Evolutionary conservation across 805 yeast genomes (phyloP), one percentile per base, ranked within the genome.

Genomic region (Kazachstania viticola): DNA sequence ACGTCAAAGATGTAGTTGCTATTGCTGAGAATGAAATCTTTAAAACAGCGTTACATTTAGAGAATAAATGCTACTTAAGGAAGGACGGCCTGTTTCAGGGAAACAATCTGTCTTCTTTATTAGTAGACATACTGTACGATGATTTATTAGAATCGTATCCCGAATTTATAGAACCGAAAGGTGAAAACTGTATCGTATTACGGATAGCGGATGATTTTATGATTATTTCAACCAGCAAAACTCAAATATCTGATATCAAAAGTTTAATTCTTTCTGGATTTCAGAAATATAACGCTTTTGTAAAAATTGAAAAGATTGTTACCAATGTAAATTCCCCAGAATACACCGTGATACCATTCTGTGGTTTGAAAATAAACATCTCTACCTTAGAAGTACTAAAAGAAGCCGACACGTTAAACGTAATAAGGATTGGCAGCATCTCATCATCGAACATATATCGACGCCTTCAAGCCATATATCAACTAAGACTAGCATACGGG

Each of bases 191-290:
- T 12, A 36, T 66, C 2, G 49, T 83, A 2, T 35, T 83, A 6
- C 56, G 95, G 32, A 52, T 82, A 14, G 94, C 84, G 0, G 97
- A 87, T 55, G 97, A 87, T 50, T 87, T 87, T 45, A 49, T 87
- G 17, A 61, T 83, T n/a, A 54, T 87, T 0, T 67, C 91, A 0
- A 60, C 73, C 0, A 48, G 62, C 22, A 17, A 43, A 9, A 31
- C 36, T 0, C 44, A 49, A 9, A 63, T 74, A 0, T 26, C 35
- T 2, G 34, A 33, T 3, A 50, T 66, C 25, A 42, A 49, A 28
- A 36, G 35, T 2, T 15, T 51, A 6, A 58, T 67, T 25, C 31
- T 42, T 1, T 27, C 42, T 12, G 70, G 71, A 2, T 60, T 71
- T 30, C 44, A 53, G 0, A 62, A 62, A 3, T 73, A 62, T 35